These are phyloP conservation scores for Brettanomyces bruxellensis DNA, from an alignment of 805 yeast species.

Conservation along the genomic window DNA sequence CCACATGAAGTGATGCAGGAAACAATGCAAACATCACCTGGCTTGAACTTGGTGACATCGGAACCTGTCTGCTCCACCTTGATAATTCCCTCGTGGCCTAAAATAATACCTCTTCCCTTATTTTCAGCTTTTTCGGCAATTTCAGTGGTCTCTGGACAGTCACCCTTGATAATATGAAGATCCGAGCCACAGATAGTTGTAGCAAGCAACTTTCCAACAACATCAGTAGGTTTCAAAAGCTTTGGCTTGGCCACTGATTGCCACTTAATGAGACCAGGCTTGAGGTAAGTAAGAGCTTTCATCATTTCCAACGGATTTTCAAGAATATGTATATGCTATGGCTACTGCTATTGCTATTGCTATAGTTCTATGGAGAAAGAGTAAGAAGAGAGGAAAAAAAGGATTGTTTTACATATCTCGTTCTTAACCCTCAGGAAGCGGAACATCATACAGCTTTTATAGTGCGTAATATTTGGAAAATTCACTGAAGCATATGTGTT, in stretches of 20 bases:
- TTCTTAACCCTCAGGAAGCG: no score
- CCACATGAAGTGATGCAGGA: conserved; percentile 62
- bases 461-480: no score
- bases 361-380: no score
- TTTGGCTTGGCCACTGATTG: conserved; percentile 33
- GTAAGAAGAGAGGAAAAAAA: no score
- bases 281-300: conserved; percentile 41
- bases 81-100: conserved; percentile 62
- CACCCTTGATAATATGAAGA: conserved; percentile 53
- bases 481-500: no score
- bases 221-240: conserved; percentile 41
- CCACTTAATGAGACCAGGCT: conserved; percentile 32
- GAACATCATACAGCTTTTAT: no score
- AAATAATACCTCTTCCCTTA: conserved; percentile 19
- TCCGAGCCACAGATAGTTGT: conserved; percentile 64
- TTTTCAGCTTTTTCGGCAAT: conserved; percentile 11
- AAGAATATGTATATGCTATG: no score
- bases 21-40: conserved; percentile 51
- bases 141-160: conserved; percentile 43
- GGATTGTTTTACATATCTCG: no score
- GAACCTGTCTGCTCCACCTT: conserved; percentile 40
- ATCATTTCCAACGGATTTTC: conserved; percentile 19
- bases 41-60: conserved; percentile 37
- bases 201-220: conserved; percentile 42
- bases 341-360: no score